phyloP scores from a whole-genome alignment of 176 grass and related monocot species.

The Tillandsia fasciculata region DNA sequence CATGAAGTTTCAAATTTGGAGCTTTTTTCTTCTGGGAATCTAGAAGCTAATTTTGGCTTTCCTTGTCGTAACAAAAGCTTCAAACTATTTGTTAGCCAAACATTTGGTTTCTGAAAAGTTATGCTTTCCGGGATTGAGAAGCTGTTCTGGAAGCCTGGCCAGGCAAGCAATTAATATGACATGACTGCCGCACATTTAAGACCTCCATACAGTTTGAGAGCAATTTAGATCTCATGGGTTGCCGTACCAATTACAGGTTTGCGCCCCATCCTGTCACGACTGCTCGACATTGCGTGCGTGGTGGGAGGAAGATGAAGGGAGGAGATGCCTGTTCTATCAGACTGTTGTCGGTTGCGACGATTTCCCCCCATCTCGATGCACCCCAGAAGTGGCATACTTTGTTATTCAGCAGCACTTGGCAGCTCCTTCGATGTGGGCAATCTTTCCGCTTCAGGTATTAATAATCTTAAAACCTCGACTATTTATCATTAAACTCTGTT shows the following conservation, averaged over 20 bases:
- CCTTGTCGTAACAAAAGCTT: too few species aligned
- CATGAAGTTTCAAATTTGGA: too few species aligned
- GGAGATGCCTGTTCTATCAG: conserved; percentile 56
- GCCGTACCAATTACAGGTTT: conserved; percentile 55
- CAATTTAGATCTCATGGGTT: conserved; percentile 3
- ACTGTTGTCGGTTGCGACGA: conserved; percentile 54
- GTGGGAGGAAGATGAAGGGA: conserved; percentile 97
- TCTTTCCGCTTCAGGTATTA: conserved; percentile 88
- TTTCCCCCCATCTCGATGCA: conserved; percentile 62
- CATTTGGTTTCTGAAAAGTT: too few species aligned
- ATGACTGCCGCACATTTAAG: too few species aligned
- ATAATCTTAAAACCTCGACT: background rate
- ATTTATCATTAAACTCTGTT: conserved; percentile 2
- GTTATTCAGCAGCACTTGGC: conserved; percentile 84
- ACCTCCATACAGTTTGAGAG: background rate
- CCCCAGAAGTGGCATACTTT: conserved; percentile 67
- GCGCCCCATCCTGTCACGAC: conserved; percentile 96
- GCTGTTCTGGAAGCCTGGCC: too few species aligned
- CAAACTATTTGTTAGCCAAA: too few species aligned
- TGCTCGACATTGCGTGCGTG: conserved; percentile 93
- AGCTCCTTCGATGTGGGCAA: conserved; percentile 93
- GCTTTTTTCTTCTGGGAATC: too few species aligned
- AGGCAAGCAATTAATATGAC: too few species aligned
- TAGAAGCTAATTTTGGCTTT: too few species aligned
- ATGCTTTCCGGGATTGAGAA: too few species aligned